A percentile compares a stretch with the other conserved stretches of the same genome.
These are phyloP conservation scores for Penicillium angulare DNA, from an alignment of 495 filamentous ascomycete species.

Conservation along the genomic window DNA sequence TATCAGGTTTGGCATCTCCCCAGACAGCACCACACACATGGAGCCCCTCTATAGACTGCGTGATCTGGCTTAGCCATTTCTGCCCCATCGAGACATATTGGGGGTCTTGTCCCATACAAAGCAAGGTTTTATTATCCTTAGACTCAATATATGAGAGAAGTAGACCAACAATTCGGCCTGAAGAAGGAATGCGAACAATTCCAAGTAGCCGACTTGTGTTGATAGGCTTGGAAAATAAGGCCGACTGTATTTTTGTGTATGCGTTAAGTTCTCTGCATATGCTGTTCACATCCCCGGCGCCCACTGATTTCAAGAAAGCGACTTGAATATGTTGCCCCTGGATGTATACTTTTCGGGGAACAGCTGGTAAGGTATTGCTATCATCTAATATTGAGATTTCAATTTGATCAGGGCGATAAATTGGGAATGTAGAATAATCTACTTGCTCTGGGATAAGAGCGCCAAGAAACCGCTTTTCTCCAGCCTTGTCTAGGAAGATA, in stretches of 20 bases:
- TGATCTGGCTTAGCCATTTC: not conserved
- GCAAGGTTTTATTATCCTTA: not conserved
- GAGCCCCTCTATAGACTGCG: not conserved
- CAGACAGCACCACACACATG: not conserved
- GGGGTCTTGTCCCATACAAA: not conserved
- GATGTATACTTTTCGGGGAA: not conserved
- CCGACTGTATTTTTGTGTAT: not conserved
- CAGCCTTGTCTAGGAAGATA: not conserved
- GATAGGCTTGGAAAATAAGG: not conserved
- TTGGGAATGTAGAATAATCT: not conserved
- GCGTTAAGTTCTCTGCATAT: not conserved
- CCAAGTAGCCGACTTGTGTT: not conserved
- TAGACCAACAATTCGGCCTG: constrained; percentile 1
- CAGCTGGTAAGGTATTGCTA: not conserved
- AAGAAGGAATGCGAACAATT: constrained; percentile 4
- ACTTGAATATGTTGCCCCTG: not conserved
- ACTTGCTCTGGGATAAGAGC: not conserved
- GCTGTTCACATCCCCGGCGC: not conserved
- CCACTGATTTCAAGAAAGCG: not conserved
- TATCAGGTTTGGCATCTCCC: constrained; percentile 1
- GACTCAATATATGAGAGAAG: constrained; percentile 1
- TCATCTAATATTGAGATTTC: not conserved
- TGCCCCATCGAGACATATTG: not conserved
- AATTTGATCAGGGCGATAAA: not conserved
- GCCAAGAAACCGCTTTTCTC: not conserved